Conservation (phyloP, 768 basidiomycete genomes). For the Tremella fuciformis region DNA sequence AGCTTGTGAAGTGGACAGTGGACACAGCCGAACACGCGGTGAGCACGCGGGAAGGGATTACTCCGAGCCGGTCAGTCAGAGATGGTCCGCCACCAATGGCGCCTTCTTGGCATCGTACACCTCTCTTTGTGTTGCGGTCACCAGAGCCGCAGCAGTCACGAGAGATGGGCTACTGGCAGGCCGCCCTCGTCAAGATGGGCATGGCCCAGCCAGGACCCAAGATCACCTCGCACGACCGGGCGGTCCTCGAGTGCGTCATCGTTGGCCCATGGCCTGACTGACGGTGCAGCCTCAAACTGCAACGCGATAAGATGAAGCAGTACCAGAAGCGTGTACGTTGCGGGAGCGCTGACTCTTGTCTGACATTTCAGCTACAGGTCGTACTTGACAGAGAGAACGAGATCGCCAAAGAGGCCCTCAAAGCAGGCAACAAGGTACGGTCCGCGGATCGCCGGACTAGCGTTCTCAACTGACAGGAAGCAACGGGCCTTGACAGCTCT, state of each 20-base stretch:
- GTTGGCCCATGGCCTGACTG: too few relatives aligned
- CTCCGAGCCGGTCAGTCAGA: too few relatives aligned
- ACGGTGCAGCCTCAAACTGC: constrained; percentile 75
- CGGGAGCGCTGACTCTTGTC: not conserved
- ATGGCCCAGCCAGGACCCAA: constrained; percentile 60
- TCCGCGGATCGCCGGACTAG: not conserved
- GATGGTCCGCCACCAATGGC: too few relatives aligned
- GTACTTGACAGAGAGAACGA: constrained; percentile 82
- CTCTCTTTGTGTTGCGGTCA: not conserved
- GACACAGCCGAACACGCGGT: too few relatives aligned
- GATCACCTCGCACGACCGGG: constrained; percentile 88
- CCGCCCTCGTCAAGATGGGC: constrained; percentile 46
- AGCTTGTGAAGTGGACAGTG: too few relatives aligned
- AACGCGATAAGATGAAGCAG: constrained; percentile 90
- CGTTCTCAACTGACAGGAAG: constrained; percentile 26
- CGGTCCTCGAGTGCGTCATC: constrained; percentile 84
- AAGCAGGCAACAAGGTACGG: constrained; percentile 71
- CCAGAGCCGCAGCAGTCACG: not conserved
- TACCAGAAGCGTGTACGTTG: constrained; percentile 83
- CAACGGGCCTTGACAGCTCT: constrained; percentile 76
- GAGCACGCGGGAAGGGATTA: too few relatives aligned
- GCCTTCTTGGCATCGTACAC: constrained; percentile 11
- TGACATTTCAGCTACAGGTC: constrained; percentile 66
- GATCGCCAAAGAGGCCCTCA: constrained; percentile 80
- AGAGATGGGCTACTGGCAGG: constrained; percentile 39